A percentile compares a stretch with the other conserved stretches of the same genome.
Evolutionary conservation across 2,329 filamentous ascomycete species (phyloP).

Genomic region (Colletotrichum lentis): DNA sequence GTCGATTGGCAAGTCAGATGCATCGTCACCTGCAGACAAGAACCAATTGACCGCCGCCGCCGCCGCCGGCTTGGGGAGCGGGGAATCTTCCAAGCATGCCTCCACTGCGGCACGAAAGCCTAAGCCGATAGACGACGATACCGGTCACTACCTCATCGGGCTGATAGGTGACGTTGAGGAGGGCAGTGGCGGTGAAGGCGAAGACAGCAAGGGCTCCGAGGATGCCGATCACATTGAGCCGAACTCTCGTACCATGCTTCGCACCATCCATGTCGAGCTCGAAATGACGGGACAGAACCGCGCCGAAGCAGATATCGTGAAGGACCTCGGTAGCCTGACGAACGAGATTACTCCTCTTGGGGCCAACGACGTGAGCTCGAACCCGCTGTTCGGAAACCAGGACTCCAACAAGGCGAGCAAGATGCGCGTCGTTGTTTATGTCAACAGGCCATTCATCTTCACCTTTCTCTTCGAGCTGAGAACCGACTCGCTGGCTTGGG

Average conservation of each 20-base stretch:
- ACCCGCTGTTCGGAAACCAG: constrained; percentile 53
- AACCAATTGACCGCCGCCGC: constrained; percentile 14
- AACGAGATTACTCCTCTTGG: constrained; percentile 35
- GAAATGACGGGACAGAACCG: constrained; percentile 52
- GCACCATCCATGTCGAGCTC: constrained; percentile 74
- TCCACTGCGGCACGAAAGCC: constrained; percentile 16
- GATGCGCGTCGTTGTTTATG: constrained; percentile 76
- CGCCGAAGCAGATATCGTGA: constrained; percentile 56
- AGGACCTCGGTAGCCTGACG: constrained; percentile 50
- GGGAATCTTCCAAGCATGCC: constrained; percentile 12
- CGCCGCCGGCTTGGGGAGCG: constrained; percentile 10
- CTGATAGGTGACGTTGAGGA: constrained; percentile 71
- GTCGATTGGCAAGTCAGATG: constrained; percentile 47
- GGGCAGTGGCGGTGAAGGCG: constrained; percentile 44
- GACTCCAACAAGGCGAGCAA: constrained; percentile 64
- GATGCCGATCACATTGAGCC: constrained; percentile 46
- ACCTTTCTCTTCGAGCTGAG: constrained; percentile 74
- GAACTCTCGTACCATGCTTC: constrained; percentile 66
- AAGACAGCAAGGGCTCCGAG: constrained; percentile 46
- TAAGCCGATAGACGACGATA: constrained; percentile 35
- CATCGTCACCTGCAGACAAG: constrained; percentile 21
- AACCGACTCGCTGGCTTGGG: constrained; percentile 65
- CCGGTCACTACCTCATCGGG: constrained; percentile 70
- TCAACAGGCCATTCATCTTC: constrained; percentile 79
- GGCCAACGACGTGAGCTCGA: constrained; percentile 32